Percentiles rank a stretch among this genome's conserved stretches.
Conservation (phyloP, 2,329 filamentous ascomycete species). For the Fusarium phyllophilum region DNA sequence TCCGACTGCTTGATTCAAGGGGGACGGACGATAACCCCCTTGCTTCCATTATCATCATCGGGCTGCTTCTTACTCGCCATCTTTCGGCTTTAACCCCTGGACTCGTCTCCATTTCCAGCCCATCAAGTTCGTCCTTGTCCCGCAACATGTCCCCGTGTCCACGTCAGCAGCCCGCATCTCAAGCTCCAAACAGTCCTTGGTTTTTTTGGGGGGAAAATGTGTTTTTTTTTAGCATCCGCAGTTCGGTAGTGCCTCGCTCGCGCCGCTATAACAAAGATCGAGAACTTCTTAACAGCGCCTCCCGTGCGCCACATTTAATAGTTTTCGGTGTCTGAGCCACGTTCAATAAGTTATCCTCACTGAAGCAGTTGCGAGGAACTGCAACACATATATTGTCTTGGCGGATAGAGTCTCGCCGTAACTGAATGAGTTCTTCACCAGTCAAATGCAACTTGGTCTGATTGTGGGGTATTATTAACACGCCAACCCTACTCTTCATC, state of each 20-base stretch:
- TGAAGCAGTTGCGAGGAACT: background rate
- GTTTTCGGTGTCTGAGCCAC: conserved; percentile 2
- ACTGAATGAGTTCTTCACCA: too few species aligned
- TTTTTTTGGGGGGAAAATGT: background rate
- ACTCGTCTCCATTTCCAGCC: conserved; percentile 10
- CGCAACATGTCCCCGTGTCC: conserved; percentile 29
- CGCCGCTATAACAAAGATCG: background rate
- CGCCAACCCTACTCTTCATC: background rate
- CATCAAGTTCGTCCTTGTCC: conserved; percentile 5
- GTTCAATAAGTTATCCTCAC: background rate
- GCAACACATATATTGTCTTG: background rate
- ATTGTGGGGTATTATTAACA: background rate
- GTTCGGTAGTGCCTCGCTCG: conserved; percentile 22
- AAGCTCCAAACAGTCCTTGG: conserved; percentile 3
- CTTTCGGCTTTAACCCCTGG: conserved; percentile 11
- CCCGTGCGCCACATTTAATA: conserved; percentile 15
- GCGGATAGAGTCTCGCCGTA: background rate
- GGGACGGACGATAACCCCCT: conserved; percentile 8
- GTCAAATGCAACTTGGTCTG: background rate
- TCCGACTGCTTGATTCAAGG: conserved; percentile 14
- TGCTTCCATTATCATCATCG: background rate
- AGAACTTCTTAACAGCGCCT: conserved; percentile 14
- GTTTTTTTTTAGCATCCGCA: conserved; percentile 23
- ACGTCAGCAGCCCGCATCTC: conserved; percentile 32
- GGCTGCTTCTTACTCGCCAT: background rate